Base-by-base conservation (phyloP, 1,284 basidiomycete species). In the Moesziomyces sp. region DNA sequence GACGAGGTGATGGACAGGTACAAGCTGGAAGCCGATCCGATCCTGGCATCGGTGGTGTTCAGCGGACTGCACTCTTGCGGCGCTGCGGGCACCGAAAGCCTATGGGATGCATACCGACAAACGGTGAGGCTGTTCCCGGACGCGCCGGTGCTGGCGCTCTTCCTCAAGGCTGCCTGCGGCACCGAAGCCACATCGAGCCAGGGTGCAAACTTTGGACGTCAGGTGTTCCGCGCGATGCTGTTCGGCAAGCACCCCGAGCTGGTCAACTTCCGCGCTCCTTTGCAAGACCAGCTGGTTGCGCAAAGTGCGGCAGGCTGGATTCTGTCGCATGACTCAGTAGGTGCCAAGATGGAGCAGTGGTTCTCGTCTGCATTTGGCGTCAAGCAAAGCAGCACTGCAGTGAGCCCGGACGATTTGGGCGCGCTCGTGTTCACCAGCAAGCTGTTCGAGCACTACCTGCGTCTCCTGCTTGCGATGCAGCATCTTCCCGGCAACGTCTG, bases 171-270 rank as follows among this genome's bases (percentile, higher is more conserved):
- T 21, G 58, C 49, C 7, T 67, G 70, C 33, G 19, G 28, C 16
- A 38, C 35, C 45, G 40, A 56, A 1, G 19, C 42, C 3, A 19
- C 30, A 1, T 56, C 52, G 11, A 48, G 21, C 21, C 30, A 59
- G 4, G 55, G 56, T 35, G 63, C 64, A 9, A 52, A 23, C 1
- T 53, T 57, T 24, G 63, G 59, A 19, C 52, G 56, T 3, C 44
- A 60, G 26, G 57, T 73, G 16, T 73, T 73, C 46, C 59, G 63
- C 19, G 43, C 46, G 4, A 40, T 73, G 55, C 56, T 73, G 19
- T 67, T 63, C 49, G 44, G 33, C 19, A 73, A 67, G 45, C 70
- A 73, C 21, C 52, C 60, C 21, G 59, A 73, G 16, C 64, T 73
- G 14, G 40, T 26, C 14, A 23, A 52, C 5, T 59, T 53, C 33